Percentiles rank a stretch among this genome's conserved stretches.
Conservation (phyloP, 768 basidiomycete species). For the Amanita pallidorosea region DNA sequence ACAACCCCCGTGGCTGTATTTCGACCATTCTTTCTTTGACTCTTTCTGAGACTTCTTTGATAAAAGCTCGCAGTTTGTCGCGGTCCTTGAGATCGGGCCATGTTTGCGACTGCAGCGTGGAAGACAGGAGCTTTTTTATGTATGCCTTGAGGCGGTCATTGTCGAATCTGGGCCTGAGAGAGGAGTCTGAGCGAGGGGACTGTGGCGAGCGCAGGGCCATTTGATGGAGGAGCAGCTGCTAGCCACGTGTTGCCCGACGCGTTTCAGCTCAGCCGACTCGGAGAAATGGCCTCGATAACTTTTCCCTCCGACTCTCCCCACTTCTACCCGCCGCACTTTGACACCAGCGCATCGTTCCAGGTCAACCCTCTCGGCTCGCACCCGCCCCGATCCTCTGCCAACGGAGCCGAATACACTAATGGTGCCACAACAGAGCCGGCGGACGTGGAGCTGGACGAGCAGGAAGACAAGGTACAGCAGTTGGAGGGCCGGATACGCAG, state of each 20-base stretch:
- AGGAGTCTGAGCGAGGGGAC: conserved; percentile 47
- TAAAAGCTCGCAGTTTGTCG: conserved; percentile 63
- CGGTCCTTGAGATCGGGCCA: conserved; percentile 66
- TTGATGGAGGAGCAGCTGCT: background rate
- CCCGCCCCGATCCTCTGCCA: conserved; percentile 55
- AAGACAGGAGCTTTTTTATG: conserved; percentile 71
- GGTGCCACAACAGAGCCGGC: conserved; percentile 26
- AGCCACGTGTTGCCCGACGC: background rate
- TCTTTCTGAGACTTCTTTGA: conserved; percentile 75
- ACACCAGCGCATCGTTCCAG: conserved; percentile 53
- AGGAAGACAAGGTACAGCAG: conserved; percentile 32
- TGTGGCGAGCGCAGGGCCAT: conserved; percentile 44
- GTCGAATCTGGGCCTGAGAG: conserved; percentile 60
- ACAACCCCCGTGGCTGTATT: conserved; percentile 77
- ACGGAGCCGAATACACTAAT: conserved; percentile 34
- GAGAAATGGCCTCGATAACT: conserved; percentile 52
- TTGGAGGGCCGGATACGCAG: conserved; percentile 36
- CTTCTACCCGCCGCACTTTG: conserved; percentile 52
- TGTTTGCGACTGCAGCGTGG: conserved; percentile 48
- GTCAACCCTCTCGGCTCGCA: conserved; percentile 76
- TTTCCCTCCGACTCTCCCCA: conserved; percentile 44
- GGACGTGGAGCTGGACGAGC: conserved; percentile 38
- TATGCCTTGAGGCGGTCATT: conserved; percentile 63
- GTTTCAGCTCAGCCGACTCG: background rate
- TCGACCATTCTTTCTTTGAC: conserved; percentile 82